phyloP scores from a whole-genome alignment of 1,284 basidiomycete genomes.

The Cystobasidium pallidum region DNA sequence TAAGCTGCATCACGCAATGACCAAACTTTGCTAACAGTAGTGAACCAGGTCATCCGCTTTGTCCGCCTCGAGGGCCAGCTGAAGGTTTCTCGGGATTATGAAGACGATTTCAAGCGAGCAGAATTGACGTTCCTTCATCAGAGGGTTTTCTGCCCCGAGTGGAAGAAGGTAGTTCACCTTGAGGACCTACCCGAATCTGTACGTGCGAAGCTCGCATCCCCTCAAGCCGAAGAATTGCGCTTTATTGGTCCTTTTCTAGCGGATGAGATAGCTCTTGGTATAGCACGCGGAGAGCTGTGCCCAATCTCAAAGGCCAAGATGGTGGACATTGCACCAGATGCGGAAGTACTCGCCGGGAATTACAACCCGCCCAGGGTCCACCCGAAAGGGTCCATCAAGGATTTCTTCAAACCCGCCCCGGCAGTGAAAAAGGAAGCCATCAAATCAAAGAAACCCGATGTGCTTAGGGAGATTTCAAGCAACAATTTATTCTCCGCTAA shows the following conservation, averaged over 20 bases:
- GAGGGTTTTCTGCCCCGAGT: constrained; percentile 80
- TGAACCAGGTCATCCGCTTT: constrained; percentile 63
- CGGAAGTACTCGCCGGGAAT: constrained; percentile 58
- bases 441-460: neutral
- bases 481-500: constrained; percentile 6
- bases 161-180: constrained; percentile 70
- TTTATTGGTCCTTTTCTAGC: constrained; percentile 58
- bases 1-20: too few relatives aligned
- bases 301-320: constrained; percentile 75
- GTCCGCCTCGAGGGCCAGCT: constrained; percentile 84
- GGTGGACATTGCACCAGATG: constrained; percentile 76
- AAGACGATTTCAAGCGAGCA: constrained; percentile 68
- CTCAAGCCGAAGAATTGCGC: constrained; percentile 39
- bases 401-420: constrained; percentile 20
- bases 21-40: too few relatives aligned
- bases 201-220: neutral
- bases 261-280: constrained; percentile 59
- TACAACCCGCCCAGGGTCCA: neutral
- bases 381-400: constrained; percentile 19
- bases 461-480: constrained; percentile 6
- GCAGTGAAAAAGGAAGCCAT: neutral
- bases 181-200: constrained; percentile 61
- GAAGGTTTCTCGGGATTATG: constrained; percentile 74
- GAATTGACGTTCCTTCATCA: constrained; percentile 95
- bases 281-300: constrained; percentile 77